Conservation (phyloP, 805 yeast species). For the Ogataea salicorniae region DNA sequence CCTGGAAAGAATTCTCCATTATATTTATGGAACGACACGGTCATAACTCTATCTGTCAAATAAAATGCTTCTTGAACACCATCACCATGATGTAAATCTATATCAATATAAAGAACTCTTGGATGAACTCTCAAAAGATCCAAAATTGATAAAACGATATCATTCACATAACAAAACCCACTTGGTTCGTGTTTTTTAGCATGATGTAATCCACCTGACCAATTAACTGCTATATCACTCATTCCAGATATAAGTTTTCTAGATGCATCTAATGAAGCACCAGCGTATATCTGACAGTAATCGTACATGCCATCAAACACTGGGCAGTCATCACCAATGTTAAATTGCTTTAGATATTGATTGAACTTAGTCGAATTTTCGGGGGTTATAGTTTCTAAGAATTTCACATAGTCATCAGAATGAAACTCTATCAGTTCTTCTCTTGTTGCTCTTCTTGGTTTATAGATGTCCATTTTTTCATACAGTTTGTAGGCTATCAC, state of each 20-base stretch:
- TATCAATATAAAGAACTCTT: conserved; percentile 87
- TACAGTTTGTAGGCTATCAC: conserved; percentile 81
- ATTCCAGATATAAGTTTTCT: conserved; percentile 78
- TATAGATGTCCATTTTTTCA: conserved; percentile 84
- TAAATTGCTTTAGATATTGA: conserved; percentile 60
- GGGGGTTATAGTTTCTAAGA: conserved; percentile 72
- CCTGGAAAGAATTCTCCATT: conserved; percentile 96
- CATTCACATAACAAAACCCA: conserved; percentile 94
- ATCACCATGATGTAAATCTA: conserved; percentile 95
- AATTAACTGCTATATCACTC: conserved; percentile 91
- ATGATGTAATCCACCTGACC: conserved; percentile 96
- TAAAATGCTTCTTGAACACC: conserved; percentile 98
- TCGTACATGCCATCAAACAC: conserved; percentile 93
- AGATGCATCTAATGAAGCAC: conserved; percentile 92
- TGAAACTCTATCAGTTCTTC: conserved; percentile 82
- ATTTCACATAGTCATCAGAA: conserved; percentile 78
- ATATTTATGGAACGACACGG: conserved; percentile 91
- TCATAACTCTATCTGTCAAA: conserved; percentile 93
- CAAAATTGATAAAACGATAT: conserved; percentile 83
- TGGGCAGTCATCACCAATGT: conserved; percentile 92
- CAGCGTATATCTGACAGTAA: conserved; percentile 82
- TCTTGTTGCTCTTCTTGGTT: conserved; percentile 75
- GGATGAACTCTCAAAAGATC: conserved; percentile 86
- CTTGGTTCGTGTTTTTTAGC: conserved; percentile 93
- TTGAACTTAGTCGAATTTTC: conserved; percentile 58